A percentile compares a stretch with the other conserved stretches of the same genome.
phyloP scores from a whole-genome alignment of 192 early-diverging fungal genomes.

The Physocladia obscura region DNA sequence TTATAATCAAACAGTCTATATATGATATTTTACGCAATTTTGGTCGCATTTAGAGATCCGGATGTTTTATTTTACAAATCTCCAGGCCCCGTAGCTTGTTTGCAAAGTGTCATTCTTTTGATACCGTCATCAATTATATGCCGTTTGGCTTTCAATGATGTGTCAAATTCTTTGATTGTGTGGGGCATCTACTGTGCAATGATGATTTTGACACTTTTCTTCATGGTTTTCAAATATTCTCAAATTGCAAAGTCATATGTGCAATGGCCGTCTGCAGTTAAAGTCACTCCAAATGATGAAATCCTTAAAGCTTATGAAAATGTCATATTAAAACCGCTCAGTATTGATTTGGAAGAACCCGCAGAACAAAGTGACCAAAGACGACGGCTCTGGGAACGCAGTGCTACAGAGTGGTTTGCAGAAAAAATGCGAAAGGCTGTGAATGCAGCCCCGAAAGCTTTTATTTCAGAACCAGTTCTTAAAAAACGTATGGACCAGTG shows the following conservation, averaged over 20 bases:
- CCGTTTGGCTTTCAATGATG: constrained; percentile 26
- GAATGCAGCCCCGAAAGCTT: not conserved
- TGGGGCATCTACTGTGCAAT: constrained; percentile 29
- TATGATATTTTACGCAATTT: constrained; percentile 33
- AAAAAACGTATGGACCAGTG: constrained; percentile 33
- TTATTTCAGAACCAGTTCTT: constrained; percentile 15
- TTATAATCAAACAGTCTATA: constrained; percentile 38
- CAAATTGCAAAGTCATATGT: constrained; percentile 33
- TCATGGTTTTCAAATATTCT: constrained; percentile 31
- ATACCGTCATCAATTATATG: constrained; percentile 30
- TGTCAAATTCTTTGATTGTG: constrained; percentile 5
- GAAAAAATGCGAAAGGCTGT: constrained; percentile 8
- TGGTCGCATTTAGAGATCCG: constrained; percentile 35
- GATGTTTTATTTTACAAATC: constrained; percentile 43
- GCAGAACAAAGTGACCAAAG: not conserved
- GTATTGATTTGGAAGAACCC: not conserved
- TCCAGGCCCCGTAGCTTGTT: constrained; percentile 29
- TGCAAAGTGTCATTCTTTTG: constrained; percentile 32
- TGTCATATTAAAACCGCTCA: constrained; percentile 22
- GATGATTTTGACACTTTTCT: constrained; percentile 23
- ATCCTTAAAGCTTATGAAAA: constrained; percentile 34
- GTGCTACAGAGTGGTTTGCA: constrained; percentile 39
- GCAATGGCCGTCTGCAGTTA: constrained; percentile 35
- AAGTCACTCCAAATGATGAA: constrained; percentile 31
- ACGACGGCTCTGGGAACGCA: constrained; percentile 29